Conservation (phyloP, 78 protist genomes). For the Protostelium mycophagum region DNA sequence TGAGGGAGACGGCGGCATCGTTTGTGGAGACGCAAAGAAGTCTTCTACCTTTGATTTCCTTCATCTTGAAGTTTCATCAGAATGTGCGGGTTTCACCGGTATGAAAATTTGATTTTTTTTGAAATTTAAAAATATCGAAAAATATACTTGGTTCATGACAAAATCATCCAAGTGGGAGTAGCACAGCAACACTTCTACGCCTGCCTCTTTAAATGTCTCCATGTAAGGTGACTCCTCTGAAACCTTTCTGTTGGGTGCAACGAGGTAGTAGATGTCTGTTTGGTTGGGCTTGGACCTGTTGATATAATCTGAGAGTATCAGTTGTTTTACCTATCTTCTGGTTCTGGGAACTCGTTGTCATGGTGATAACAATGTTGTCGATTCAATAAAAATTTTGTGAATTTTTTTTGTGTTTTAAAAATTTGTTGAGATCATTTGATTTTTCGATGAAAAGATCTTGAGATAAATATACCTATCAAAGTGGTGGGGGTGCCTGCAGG, state of each 20-base stretch:
- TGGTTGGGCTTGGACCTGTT: slow-evolving; percentile 75
- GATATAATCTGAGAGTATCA: slow-evolving; percentile 72
- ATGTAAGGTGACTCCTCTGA: slow-evolving; percentile 80
- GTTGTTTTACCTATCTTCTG: neutral
- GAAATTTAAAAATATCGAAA: too few relatives aligned
- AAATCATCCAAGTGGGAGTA: slow-evolving; percentile 76
- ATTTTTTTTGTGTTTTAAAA: too few relatives aligned
- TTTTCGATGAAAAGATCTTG: too few relatives aligned
- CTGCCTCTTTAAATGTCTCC: slow-evolving; percentile 76
- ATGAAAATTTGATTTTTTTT: too few relatives aligned
- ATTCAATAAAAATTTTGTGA: too few relatives aligned
- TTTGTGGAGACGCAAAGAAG: slow-evolving; percentile 48
- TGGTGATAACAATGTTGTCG: neutral
- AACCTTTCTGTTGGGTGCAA: slow-evolving; percentile 54
- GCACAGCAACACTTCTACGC: slow-evolving; percentile 75
- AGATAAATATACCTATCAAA: too few relatives aligned
- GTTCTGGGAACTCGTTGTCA: neutral
- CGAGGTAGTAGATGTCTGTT: slow-evolving; percentile 74
- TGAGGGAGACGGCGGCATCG: slow-evolving; percentile 41
- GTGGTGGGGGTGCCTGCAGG: neutral
- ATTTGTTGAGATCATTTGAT: too few relatives aligned
- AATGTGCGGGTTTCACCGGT: too few relatives aligned
- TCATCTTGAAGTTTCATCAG: too few relatives aligned
- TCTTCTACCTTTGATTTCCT: slow-evolving; percentile 46
- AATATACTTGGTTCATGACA: slow-evolving; percentile 65